Base-by-base conservation (phyloP, 2,329 filamentous ascomycete species). In the Aspergillus terreus region DNA sequence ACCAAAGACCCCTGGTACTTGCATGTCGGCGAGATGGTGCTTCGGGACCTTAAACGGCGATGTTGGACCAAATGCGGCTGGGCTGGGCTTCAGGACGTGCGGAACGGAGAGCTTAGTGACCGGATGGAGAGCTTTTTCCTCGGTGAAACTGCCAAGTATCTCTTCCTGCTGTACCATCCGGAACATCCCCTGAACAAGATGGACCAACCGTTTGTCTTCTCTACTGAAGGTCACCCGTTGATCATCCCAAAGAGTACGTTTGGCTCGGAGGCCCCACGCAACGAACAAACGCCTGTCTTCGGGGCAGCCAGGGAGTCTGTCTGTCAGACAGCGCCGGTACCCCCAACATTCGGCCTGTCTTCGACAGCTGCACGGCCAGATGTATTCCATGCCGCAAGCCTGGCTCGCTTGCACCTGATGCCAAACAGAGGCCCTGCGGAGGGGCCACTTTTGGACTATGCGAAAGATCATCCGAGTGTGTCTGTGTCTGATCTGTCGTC, bases 91-190 rank as follows among this genome's bases (percentile, higher is more conserved):
- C 86, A 91, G 63, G 86, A 92, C 67, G 88, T 92, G 7, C 77
- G 86, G 32, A 89, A 82, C 4, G 92, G 92, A 3, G 90, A 96
- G 71, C 84, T 90, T 71, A 89, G 83, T 60, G 92, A 99, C 68
- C 87, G 94, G 32, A 97, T 97, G 94, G 94, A 99, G 72, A 97
- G 92, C 68, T 99, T 97, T 78, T 97, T 97, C 65, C 79, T 99
- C 1, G 92, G 94, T 12, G 94, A 99, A 72, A 99, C 94, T 1
- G 86, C 90, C 42, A 96, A 97, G 71, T 99, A 99, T 69, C 78
- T 99, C 56, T 97, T 95, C 68, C 76, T 99, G 49, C 82, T 97
- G 2, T 97, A 95, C 69, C 89, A 95, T 58, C 81, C 85, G 4
- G 80, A 85, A 12, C 94, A 97, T 71, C 90, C 92, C 0, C 75